Base-by-base conservation (phyloP, 2,329 filamentous ascomycete species). In the Phialophora chinensis region DNA sequence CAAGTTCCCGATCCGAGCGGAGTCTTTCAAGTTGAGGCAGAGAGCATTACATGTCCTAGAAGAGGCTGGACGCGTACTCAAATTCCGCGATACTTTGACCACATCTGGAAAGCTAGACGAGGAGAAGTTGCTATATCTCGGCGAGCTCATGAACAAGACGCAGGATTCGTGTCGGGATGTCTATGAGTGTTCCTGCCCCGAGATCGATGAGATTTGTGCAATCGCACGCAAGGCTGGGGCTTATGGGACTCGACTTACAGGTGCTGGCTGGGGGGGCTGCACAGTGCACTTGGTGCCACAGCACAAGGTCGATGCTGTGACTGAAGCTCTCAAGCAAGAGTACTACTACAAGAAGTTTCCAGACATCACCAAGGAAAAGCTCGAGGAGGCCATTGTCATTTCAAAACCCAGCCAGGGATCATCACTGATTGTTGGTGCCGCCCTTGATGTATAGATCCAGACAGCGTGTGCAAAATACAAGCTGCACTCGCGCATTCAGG, bases 231-330 rank as follows among this genome's bases (percentile, higher is more conserved):
- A 82, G 17, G 91, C 91, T 0, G 95, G 95, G 1, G 88, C 91
- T 20, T 93, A 92, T 76, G 95, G 94, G 31, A 93, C 91, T 60
- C 67, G 72, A 42, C 65, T 73, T 23, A 73, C 72, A 23, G 95
- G 95, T 47, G 95, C 95, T 0, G 95, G 95, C 2, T 99, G 95
- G 95, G 95, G 95, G 68, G 95, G 95, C 2, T 98, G 95, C 81
- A 95, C 88, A 67, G 94, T 99, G 65, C 95, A 99, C 80, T 85
- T 99, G 65, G 90, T 98, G 60, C 91, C 94, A 0, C 91, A 88
- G 65, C 86, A 92, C 74, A 94, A 90, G 79, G 90, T 97, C 0
- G 88, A 90, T 4, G 86, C 82, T 29, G 91, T 99, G 25, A 92
- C 87, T 77, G 84, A 86, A 74, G 91, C 91, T 4, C 88, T 95